Evolutionary conservation across 2,329 filamentous ascomycete genomes (phyloP).

Genomic region (Trichoderma afroharzianum): DNA sequence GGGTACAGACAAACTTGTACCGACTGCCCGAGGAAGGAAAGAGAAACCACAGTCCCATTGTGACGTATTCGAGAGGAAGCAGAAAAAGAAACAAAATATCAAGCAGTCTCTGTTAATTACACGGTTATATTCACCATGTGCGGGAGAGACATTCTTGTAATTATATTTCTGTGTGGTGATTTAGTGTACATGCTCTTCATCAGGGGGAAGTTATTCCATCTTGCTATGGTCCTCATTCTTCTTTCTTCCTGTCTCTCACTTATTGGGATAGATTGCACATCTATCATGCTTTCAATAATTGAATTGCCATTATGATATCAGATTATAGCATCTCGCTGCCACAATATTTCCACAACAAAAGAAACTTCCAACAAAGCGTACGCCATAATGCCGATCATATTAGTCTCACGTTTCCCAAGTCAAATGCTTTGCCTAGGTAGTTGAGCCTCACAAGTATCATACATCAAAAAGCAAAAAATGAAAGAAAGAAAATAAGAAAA

Average conservation of each 20-base stretch:
- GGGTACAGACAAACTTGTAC: neutral
- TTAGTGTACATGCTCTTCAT: neutral
- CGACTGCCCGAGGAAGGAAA: neutral
- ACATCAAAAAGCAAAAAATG: neutral
- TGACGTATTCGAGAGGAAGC: neutral
- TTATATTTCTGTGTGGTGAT: neutral
- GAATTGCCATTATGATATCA: neutral
- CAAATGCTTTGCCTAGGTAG: neutral
- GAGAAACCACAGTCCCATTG: neutral
- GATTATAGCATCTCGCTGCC: neutral
- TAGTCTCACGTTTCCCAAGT: neutral
- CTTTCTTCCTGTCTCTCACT: neutral
- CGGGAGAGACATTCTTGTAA: neutral
- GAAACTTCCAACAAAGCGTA: neutral
- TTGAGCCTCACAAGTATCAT: neutral
- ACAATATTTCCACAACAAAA: neutral
- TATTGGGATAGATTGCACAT: neutral
- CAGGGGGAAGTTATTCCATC: neutral
- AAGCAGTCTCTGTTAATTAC: neutral
- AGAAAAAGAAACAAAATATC: neutral
- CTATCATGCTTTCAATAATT: neutral
- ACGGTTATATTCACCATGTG: neutral
- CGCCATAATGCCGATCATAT: neutral
- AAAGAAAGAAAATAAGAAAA: neutral
- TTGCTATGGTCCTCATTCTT: neutral